phyloP scores from a whole-genome alignment of 768 basidiomycete genomes.

The Symmetrospora coprosmae region DNA sequence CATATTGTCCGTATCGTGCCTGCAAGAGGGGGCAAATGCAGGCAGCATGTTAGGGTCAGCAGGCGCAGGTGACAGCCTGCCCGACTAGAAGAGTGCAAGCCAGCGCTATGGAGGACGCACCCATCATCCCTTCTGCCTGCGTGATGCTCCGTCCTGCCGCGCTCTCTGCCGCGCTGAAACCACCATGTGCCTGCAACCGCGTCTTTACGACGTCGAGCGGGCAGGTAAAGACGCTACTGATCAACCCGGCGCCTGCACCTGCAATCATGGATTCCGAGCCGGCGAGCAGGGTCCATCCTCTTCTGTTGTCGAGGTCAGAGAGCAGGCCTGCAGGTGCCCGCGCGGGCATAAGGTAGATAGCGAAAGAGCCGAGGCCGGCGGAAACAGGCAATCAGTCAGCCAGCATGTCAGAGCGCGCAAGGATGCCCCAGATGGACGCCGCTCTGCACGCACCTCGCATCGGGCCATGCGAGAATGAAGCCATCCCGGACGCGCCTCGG shows the following conservation, averaged over 20 bases:
- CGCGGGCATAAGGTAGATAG: no score
- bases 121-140: constrained; percentile 48
- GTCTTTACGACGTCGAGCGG: constrained; percentile 98
- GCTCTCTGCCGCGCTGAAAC: not conserved
- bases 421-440: no score
- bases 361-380: no score
- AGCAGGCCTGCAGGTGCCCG: constrained; percentile 14
- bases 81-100: no score
- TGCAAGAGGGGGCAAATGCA: constrained; percentile 28
- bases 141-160: not conserved
- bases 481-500: not conserved
- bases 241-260: constrained; percentile 87
- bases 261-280: constrained; percentile 44
- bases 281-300: constrained; percentile 8
- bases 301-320: constrained; percentile 18
- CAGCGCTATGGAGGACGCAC: constrained; percentile 45
- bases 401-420: no score
- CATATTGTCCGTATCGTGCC: constrained; percentile 50
- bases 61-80: not conserved
- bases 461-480: constrained; percentile 1
- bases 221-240: constrained; percentile 84
- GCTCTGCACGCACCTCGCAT: not conserved
- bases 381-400: no score
- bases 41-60: not conserved
- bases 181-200: constrained; percentile 82